A percentile compares a stretch with the other conserved stretches of the same genome.
These are phyloP conservation scores for Monilinia laxa DNA, from an alignment of 2,329 filamentous ascomycete species.

Conservation along the genomic window DNA sequence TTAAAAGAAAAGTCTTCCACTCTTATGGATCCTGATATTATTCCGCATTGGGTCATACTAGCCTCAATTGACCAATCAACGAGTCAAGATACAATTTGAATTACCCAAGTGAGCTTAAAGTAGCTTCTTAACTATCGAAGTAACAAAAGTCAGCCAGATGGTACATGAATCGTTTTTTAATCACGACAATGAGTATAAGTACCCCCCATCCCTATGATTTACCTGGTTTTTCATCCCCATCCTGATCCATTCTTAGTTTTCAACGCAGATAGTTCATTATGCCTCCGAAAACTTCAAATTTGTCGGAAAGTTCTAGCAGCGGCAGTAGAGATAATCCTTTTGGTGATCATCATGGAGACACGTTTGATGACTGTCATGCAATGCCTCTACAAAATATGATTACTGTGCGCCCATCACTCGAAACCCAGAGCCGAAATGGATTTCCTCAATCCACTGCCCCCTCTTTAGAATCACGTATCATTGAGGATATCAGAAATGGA, in stretches of 20 bases:
- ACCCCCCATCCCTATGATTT: background rate
- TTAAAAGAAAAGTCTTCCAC: background rate
- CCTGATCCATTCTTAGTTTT: background rate
- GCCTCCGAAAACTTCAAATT: background rate
- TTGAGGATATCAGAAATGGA: slow-evolving; percentile 26
- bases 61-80: background rate
- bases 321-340: background rate
- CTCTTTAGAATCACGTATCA: slow-evolving; percentile 19
- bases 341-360: slow-evolving; percentile 5
- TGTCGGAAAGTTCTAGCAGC: background rate
- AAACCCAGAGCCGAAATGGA: slow-evolving; percentile 21
- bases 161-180: background rate
- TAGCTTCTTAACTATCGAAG: background rate
- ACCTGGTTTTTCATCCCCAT: too few relatives aligned
- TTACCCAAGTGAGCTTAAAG: background rate
- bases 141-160: background rate
- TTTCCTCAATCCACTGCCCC: slow-evolving; percentile 14
- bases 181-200: background rate
- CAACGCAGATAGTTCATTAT: background rate
- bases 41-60: background rate
- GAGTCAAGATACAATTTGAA: background rate
- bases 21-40: background rate
- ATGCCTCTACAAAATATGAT: slow-evolving; percentile 9
- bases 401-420: slow-evolving; percentile 11
- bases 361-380: background rate